Evolutionary conservation across 371 early-diverging fungal genomes (phyloP).

Genomic region (Mucor circinelloides): DNA sequence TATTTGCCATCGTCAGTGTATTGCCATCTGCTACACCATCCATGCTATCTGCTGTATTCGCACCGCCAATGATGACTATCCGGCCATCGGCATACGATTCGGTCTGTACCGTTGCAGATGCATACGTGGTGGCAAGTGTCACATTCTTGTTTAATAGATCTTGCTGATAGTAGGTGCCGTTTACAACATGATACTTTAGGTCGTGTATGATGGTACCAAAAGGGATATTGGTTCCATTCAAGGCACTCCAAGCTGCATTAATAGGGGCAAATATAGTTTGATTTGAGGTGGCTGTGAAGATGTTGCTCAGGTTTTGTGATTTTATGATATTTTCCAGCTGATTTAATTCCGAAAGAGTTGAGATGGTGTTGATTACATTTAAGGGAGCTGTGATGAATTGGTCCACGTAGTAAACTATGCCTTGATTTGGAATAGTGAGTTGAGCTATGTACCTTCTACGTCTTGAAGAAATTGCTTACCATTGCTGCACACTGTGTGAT

Average conservation of each 20-base stretch:
- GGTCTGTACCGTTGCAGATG: slow-evolving; percentile 11
- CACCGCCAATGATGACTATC: slow-evolving; percentile 11
- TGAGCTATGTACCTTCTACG: neutral
- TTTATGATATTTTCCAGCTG: slow-evolving; percentile 20
- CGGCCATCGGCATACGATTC: neutral
- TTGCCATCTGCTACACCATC: neutral
- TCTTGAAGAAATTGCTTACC: slow-evolving; percentile 16
- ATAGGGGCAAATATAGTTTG: slow-evolving; percentile 35
- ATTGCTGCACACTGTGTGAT: slow-evolving; percentile 28
- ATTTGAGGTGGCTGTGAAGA: slow-evolving; percentile 20
- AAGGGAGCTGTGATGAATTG: slow-evolving; percentile 21
- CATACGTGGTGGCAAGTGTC: slow-evolving; percentile 8
- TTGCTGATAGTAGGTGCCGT: slow-evolving; percentile 19
- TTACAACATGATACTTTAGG: slow-evolving; percentile 33
- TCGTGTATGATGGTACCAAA: slow-evolving; percentile 33
- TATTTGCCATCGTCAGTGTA: slow-evolving; percentile 5
- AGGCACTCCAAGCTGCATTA: slow-evolving; percentile 24
- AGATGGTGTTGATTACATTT: slow-evolving; percentile 25
- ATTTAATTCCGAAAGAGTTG: slow-evolving; percentile 20
- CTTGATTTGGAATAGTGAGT: slow-evolving; percentile 4
- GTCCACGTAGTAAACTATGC: slow-evolving; percentile 30
- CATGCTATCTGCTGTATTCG: neutral
- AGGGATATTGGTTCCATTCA: slow-evolving; percentile 25
- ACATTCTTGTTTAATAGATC: slow-evolving; percentile 12
- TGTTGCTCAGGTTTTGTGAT: slow-evolving; percentile 25